Evolutionary conservation across 1,284 basidiomycete species (phyloP).

Genomic region (Marasmius fiardii): DNA sequence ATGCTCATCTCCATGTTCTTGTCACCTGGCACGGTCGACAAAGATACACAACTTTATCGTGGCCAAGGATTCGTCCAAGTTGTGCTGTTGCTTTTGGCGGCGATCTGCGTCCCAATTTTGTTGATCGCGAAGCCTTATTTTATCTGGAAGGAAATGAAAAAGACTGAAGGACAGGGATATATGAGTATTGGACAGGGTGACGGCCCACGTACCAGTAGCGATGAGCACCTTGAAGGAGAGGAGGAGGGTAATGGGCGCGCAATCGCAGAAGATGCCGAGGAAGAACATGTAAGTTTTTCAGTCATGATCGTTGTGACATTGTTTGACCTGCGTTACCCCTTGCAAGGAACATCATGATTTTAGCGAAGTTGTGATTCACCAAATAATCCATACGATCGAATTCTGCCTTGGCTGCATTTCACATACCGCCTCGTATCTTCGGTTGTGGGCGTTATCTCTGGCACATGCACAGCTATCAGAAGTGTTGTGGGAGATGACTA

Average conservation of each 20-base stretch:
- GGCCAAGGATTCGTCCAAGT: constrained; percentile 90
- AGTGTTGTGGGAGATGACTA: constrained; percentile 88
- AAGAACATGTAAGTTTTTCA: constrained; percentile 55
- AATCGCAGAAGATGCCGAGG: constrained; percentile 65
- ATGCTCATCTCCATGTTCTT: constrained; percentile 97
- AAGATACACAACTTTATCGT: constrained; percentile 72
- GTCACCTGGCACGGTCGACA: constrained; percentile 76
- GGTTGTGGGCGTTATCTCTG: constrained; percentile 97
- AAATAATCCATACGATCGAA: constrained; percentile 98
- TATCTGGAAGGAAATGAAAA: constrained; percentile 87
- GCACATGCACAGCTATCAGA: constrained; percentile 98
- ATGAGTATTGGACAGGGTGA: constrained; percentile 54
- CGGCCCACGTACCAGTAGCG: constrained; percentile 39
- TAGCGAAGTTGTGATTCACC: constrained; percentile 93
- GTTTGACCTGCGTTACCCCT: constrained; percentile 8
- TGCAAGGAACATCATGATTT: constrained; percentile 80
- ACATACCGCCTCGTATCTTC: constrained; percentile 98
- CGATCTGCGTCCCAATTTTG: constrained; percentile 95
- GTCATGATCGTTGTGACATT: constrained; percentile 9
- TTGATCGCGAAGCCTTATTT: constrained; percentile 93
- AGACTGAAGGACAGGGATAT: constrained; percentile 85
- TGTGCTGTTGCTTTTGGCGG: constrained; percentile 77
- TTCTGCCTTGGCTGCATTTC: constrained; percentile 99
- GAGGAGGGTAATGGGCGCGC: constrained; percentile 83
- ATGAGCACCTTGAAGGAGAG: constrained; percentile 72